Evolutionary conservation across 495 filamentous ascomycete species (phyloP).

Genomic region (Penicillium mononematosum): DNA sequence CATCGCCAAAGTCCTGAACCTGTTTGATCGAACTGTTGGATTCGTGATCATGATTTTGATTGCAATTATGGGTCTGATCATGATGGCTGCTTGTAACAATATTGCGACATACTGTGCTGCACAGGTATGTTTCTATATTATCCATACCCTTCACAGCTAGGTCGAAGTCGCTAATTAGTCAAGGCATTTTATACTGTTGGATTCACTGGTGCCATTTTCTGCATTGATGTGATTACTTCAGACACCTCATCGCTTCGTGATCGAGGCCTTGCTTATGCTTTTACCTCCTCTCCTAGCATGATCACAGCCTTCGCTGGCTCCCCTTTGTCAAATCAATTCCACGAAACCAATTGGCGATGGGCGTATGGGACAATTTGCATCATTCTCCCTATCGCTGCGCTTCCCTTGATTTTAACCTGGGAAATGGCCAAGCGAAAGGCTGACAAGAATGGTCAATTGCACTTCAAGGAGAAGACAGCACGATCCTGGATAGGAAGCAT

Average conservation of each 20-base stretch:
- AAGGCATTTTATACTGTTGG: conserved; percentile 52
- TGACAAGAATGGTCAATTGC: conserved; percentile 33
- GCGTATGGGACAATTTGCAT: conserved; percentile 58
- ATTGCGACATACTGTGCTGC: conserved; percentile 49
- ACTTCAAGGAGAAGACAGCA: conserved; percentile 33
- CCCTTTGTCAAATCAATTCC: conserved; percentile 35
- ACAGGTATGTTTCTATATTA: conserved; percentile 29
- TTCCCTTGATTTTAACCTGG: conserved; percentile 50
- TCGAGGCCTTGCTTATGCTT: conserved; percentile 59
- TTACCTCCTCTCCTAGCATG: conserved; percentile 52
- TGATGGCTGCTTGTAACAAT: conserved; percentile 50
- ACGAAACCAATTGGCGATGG: conserved; percentile 58
- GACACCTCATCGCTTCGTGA: conserved; percentile 59
- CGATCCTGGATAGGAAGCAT: conserved; percentile 43
- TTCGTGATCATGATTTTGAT: conserved; percentile 46
- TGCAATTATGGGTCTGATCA: conserved; percentile 43
- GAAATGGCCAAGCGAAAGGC: conserved; percentile 56
- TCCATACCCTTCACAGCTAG: no score
- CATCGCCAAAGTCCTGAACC: conserved; percentile 64
- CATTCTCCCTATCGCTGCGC: conserved; percentile 51
- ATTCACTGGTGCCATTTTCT: conserved; percentile 56
- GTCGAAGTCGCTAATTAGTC: background rate
- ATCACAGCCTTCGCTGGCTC: conserved; percentile 44
- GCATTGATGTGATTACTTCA: conserved; percentile 56
- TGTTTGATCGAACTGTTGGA: conserved; percentile 57